Conservation (phyloP, 2,329 filamentous ascomycete species). For the Canariomyces notabilis region DNA sequence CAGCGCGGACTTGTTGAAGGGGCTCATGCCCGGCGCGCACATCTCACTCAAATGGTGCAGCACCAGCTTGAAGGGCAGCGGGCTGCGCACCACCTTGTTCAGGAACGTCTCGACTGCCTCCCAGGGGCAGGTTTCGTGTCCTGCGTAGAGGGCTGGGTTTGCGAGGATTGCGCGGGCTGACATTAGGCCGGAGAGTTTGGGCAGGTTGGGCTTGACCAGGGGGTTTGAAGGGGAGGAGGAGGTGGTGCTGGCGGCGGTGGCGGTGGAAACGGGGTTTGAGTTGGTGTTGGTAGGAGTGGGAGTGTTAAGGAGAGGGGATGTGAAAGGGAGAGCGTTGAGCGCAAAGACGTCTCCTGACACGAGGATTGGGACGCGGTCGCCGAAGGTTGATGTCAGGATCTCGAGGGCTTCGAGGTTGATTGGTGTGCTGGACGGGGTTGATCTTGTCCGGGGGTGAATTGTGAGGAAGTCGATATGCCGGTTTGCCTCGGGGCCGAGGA, state of each 20-base stretch:
- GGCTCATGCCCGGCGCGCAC: slow-evolving; percentile 52
- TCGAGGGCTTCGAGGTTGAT: slow-evolving; percentile 59
- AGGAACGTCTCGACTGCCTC: slow-evolving; percentile 60
- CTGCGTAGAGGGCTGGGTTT: slow-evolving; percentile 62
- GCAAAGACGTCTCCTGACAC: slow-evolving; percentile 67
- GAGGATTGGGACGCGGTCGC: slow-evolving; percentile 54
- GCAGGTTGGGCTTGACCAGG: slow-evolving; percentile 29
- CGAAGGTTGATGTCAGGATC: slow-evolving; percentile 47
- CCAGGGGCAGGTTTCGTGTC: slow-evolving; percentile 53
- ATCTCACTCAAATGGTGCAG: slow-evolving; percentile 65
- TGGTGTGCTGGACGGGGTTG: slow-evolving; percentile 55
- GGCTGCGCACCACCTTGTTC: slow-evolving; percentile 49
- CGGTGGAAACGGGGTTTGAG: slow-evolving; percentile 14
- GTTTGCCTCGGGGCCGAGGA: slow-evolving; percentile 49
- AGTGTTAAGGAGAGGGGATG: slow-evolving; percentile 29
- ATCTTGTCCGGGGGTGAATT: slow-evolving; percentile 61
- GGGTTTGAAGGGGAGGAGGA: too few species aligned
- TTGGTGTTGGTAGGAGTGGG: slow-evolving; percentile 19
- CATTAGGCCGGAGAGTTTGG: slow-evolving; percentile 60
- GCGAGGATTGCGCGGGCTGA: slow-evolving; percentile 62
- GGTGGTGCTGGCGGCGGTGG: slow-evolving; percentile 27
- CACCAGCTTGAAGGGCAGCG: slow-evolving; percentile 58
- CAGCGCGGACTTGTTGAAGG: slow-evolving; percentile 47
- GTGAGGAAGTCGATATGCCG: slow-evolving; percentile 63
- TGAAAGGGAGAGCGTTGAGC: slow-evolving; percentile 45